Conservation (phyloP, 495 filamentous ascomycete genomes). For the Aspergillus wentii region DNA sequence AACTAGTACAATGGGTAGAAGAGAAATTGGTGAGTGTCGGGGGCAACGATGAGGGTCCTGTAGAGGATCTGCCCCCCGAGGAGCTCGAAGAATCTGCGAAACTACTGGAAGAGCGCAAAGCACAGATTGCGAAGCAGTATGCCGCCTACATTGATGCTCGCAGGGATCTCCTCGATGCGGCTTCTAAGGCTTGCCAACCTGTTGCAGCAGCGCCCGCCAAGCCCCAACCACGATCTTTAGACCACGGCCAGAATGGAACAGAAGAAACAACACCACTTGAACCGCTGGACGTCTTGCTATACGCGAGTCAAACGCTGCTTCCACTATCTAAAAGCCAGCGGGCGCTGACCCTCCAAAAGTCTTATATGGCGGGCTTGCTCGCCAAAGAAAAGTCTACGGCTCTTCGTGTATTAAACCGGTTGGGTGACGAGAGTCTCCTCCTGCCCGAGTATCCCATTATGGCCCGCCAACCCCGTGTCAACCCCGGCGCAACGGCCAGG, state of each 20-base stretch:
- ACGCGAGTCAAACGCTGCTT: conserved; percentile 49
- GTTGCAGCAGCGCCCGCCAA: conserved; percentile 19
- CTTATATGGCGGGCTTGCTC: conserved; percentile 54
- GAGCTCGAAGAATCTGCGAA: conserved; percentile 33
- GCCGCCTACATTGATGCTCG: conserved; percentile 30
- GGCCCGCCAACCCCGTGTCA: conserved; percentile 38
- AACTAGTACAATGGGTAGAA: conserved; percentile 70
- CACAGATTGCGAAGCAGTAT: conserved; percentile 47
- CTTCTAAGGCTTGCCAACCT: conserved; percentile 33
- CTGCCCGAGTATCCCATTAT: conserved; percentile 57
- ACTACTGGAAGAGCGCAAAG: conserved; percentile 34
- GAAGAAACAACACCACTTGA: conserved; percentile 14
- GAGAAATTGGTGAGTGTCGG: conserved; percentile 54
- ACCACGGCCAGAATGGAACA: conserved; percentile 9
- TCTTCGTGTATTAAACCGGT: conserved; percentile 50
- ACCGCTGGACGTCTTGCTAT: conserved; percentile 41
- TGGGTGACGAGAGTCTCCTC: conserved; percentile 66
- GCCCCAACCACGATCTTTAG: conserved; percentile 21
- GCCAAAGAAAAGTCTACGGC: conserved; percentile 55
- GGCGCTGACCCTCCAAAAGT: conserved; percentile 57
- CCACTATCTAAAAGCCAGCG: conserved; percentile 59
- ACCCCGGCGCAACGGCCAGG: conserved; percentile 31
- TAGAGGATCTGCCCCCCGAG: conserved; percentile 29
- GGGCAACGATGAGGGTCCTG: conserved; percentile 31
- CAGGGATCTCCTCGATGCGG: conserved; percentile 32